phyloP scores from a whole-genome alignment of 2,329 filamentous ascomycete species.

The Cladophialophora carrionii region DNA sequence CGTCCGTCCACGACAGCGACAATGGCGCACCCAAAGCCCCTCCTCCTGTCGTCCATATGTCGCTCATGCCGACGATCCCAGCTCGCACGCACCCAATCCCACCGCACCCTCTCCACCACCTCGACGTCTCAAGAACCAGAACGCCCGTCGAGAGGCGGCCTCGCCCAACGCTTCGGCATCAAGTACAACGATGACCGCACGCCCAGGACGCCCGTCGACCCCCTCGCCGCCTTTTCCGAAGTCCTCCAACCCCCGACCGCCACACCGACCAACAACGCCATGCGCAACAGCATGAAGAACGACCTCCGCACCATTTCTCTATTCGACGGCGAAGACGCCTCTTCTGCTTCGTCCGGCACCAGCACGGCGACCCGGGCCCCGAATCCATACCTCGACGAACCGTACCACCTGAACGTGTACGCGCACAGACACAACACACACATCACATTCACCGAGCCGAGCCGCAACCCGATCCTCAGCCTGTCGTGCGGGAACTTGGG shows the following conservation, averaged over 20 bases:
- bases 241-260: constrained; percentile 4
- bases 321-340: background rate
- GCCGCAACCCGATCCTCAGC: constrained; percentile 76
- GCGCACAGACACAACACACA: constrained; percentile 93
- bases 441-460: constrained; percentile 83
- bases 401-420: constrained; percentile 86
- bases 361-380: constrained; percentile 18
- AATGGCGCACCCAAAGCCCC: constrained; percentile 28
- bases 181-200: constrained; percentile 11
- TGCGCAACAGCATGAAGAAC: constrained; percentile 20
- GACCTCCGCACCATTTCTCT: background rate
- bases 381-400: constrained; percentile 50
- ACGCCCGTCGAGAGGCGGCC: constrained; percentile 1
- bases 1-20: constrained; percentile 6
- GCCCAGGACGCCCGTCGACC: constrained; percentile 1
- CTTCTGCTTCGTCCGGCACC: too few relatives aligned
- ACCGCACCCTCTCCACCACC: constrained; percentile 22
- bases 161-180: constrained; percentile 24
- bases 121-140: background rate
- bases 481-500: constrained; percentile 85
- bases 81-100: constrained; percentile 9
- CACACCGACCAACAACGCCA: constrained; percentile 5
- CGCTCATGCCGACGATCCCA: constrained; percentile 29
- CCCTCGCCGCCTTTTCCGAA: constrained; percentile 6
- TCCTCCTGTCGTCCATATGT: constrained; percentile 32